phyloP scores from a whole-genome alignment of 2,329 filamentous ascomycete species.

The Cyphellophora europaea region DNA sequence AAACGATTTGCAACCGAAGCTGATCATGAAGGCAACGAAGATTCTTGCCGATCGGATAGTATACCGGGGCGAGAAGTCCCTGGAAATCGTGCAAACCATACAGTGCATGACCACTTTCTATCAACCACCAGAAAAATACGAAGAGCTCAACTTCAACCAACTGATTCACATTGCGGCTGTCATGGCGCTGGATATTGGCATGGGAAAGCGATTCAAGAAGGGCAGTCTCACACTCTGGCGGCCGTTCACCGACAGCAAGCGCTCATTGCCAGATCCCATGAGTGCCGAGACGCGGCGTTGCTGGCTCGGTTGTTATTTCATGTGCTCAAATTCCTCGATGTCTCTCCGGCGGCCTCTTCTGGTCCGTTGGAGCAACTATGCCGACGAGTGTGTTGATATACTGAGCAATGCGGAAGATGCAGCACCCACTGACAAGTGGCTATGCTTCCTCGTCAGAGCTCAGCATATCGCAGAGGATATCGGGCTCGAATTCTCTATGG shows the following conservation, averaged over 20 bases:
- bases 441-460: conserved; percentile 50
- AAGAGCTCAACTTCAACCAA: conserved; percentile 85
- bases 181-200: conserved; percentile 75
- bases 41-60: conserved; percentile 66
- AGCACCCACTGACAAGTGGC: conserved; percentile 44
- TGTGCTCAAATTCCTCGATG: conserved; percentile 50
- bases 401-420: conserved; percentile 48
- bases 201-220: conserved; percentile 48
- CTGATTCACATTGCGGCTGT: conserved; percentile 70
- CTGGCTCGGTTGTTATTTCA: conserved; percentile 53
- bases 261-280: conserved; percentile 34
- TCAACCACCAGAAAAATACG: conserved; percentile 69
- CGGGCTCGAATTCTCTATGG: conserved; percentile 55
- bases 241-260: conserved; percentile 29
- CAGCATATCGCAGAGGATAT: conserved; percentile 60
- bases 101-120: conserved; percentile 76
- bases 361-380: conserved; percentile 53
- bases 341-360: conserved; percentile 49
- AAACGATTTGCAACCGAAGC: conserved; percentile 47
- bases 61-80: conserved; percentile 65
- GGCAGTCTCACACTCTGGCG: conserved; percentile 27
- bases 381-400: conserved; percentile 52
- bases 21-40: conserved; percentile 63
- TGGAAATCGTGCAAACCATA: conserved; percentile 74
- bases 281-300: conserved; percentile 48